Base-by-base conservation (phyloP, 1,284 basidiomycete species). In the Malassezia obtusa region DNA sequence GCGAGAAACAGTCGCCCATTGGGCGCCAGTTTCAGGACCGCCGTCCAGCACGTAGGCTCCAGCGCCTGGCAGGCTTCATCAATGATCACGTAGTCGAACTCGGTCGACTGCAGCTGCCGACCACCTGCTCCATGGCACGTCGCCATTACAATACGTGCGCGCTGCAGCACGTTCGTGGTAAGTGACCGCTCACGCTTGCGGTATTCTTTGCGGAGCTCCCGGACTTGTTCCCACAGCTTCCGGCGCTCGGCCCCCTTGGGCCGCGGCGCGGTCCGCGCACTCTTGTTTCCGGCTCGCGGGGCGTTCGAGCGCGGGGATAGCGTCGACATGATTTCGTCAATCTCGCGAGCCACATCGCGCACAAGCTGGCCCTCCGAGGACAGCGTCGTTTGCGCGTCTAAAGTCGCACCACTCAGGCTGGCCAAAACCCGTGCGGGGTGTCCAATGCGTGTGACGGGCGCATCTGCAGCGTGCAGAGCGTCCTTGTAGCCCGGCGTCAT, bases 41-140 rank as follows among this genome's bases (percentile, higher is more conserved):
- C 90, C 28, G 95, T 83, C 90, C 92, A 95, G 75, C 91, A 95
- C 3, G 89, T 87, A 8, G 89, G 86, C 76, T 96, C 91, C n/a
- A 94, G 74, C 2, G 89, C 91, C 74, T 96, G 92, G 0, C 91
- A 95, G 14, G 74, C 75, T 76, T 96, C 92, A 63, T 96, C 92
- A 36, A 98, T 89, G 37, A 96, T 85, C 8, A 90, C 83, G 0
- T 89, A 84, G 71, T 96, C 92, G 65, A 95, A 98, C 2, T 50
- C 30, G 5, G 53, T 26, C 2, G 47, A 24, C 6, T 62, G 55
- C 44, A 71, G 46, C 44, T 63, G 55, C 35, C 58, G 60, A 3
- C 60, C 60, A 0, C 57, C 65, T 1, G 64, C 63, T 0, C 87
- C 86, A 76, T 96, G 91, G 61, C 90, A 95, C 1, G 92, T 96